These are phyloP conservation scores for Tolypocladium tropicale DNA, from an alignment of 2,329 filamentous ascomycete species.

Conservation along the genomic window DNA sequence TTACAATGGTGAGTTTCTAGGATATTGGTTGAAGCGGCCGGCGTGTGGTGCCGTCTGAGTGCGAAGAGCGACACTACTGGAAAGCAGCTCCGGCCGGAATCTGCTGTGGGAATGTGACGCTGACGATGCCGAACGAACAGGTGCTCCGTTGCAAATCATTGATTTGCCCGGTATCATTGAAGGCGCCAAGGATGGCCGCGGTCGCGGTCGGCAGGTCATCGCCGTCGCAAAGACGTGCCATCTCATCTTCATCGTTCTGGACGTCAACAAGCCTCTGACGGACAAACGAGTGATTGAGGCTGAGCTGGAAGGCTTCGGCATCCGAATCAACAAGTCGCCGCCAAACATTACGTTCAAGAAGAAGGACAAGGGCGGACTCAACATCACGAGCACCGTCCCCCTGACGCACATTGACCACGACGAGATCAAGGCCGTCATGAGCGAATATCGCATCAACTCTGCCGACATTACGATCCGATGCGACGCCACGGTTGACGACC, in stretches of 20 bases:
- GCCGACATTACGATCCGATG: slow-evolving; percentile 97
- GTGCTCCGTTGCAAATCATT: slow-evolving; percentile 94
- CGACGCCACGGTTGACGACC: slow-evolving; percentile 92
- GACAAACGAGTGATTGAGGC: slow-evolving; percentile 94
- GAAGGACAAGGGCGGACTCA: slow-evolving; percentile 96
- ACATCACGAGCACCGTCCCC: slow-evolving; percentile 89
- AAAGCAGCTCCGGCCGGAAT: background rate
- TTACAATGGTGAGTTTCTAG: slow-evolving; percentile 62
- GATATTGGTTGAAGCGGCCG: background rate
- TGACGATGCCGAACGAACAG: slow-evolving; percentile 16
- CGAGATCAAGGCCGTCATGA: slow-evolving; percentile 97
- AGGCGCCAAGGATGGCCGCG: slow-evolving; percentile 95
- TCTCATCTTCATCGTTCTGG: slow-evolving; percentile 95
- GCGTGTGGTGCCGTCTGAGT: no score
- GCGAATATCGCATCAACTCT: slow-evolving; percentile 91
- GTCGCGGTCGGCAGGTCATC: slow-evolving; percentile 95
- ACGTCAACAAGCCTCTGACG: slow-evolving; percentile 96
- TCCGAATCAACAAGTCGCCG: slow-evolving; percentile 92
- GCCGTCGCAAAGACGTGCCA: slow-evolving; percentile 98
- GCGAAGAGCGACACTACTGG: background rate
- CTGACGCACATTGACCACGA: slow-evolving; percentile 88
- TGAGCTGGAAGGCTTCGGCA: slow-evolving; percentile 94
- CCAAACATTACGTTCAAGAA: slow-evolving; percentile 99
- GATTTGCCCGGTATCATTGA: slow-evolving; percentile 98
- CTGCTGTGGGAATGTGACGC: background rate